phyloP scores from a whole-genome alignment of 352 stramenopile species.

The Hyaloperonospora arabidopsidis region DNA sequence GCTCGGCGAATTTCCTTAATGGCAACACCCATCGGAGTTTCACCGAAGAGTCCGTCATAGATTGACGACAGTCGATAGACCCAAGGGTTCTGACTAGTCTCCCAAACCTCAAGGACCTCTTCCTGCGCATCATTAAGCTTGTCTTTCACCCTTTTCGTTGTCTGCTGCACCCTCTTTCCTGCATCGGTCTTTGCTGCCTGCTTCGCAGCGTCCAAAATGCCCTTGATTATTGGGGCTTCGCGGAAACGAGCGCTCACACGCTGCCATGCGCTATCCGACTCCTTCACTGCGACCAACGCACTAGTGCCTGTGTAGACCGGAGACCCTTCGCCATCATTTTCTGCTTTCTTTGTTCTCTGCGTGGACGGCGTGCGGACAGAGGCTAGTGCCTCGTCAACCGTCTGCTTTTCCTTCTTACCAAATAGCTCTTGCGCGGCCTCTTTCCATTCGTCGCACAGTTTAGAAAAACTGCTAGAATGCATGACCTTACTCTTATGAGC shows the following conservation, averaged over 20 bases:
- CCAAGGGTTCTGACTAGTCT: constrained; percentile 97
- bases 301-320: constrained; percentile 61
- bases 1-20: constrained; percentile 93
- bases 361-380: constrained; percentile 51
- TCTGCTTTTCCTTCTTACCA: constrained; percentile 57
- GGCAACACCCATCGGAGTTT: constrained; percentile 92
- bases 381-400: constrained; percentile 67
- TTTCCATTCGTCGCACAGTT: constrained; percentile 62
- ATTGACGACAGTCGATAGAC: constrained; percentile 96
- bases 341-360: constrained; percentile 31
- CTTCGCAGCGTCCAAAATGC: constrained; percentile 77
- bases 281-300: constrained; percentile 85
- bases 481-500: constrained; percentile 59
- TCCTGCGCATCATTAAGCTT: constrained; percentile 77
- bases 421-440: constrained; percentile 73
- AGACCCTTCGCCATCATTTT: constrained; percentile 32
- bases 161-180: constrained; percentile 62
- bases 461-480: constrained; percentile 32
- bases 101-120: constrained; percentile 91
- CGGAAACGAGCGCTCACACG: constrained; percentile 89
- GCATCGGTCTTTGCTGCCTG: constrained; percentile 69
- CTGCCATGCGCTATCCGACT: constrained; percentile 91
- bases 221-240: constrained; percentile 93
- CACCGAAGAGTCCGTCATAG: constrained; percentile 96
- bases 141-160: constrained; percentile 65